A percentile compares a stretch with the other conserved stretches of the same genome.
These are phyloP conservation scores for Fusarium staphyleae DNA, from an alignment of 2,329 filamentous ascomycete species.

Conservation along the genomic window DNA sequence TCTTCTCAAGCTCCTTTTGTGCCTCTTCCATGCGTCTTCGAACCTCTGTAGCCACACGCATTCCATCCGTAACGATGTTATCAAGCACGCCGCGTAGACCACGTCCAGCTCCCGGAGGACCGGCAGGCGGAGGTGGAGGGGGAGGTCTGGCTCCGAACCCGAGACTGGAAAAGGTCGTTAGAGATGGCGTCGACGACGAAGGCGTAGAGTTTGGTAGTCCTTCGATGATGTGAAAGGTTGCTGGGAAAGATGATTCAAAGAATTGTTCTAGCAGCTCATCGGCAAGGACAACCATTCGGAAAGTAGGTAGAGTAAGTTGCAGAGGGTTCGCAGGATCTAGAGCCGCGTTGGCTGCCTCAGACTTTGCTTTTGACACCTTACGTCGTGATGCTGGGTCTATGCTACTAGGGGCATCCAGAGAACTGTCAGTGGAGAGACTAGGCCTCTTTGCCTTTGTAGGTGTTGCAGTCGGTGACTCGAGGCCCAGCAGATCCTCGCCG, in stretches of 20 bases:
- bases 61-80: conserved; percentile 96
- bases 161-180: conserved; percentile 85
- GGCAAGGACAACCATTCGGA: conserved; percentile 97
- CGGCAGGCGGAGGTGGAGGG: conserved; percentile 47
- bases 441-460: conserved; percentile 53
- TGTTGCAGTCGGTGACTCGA: conserved; percentile 57
- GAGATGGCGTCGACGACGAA: conserved; percentile 60
- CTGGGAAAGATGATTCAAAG: conserved; percentile 94
- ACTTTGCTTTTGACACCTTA: conserved; percentile 68
- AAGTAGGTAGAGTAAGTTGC: conserved; percentile 95
- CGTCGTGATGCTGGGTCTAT: conserved; percentile 38
- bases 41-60: conserved; percentile 94
- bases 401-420: conserved; percentile 19
- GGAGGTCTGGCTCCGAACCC: conserved; percentile 58
- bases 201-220: conserved; percentile 51
- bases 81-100: conserved; percentile 92
- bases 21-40: conserved; percentile 93
- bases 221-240: conserved; percentile 88
- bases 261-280: conserved; percentile 96
- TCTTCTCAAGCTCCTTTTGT: conserved; percentile 87
- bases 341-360: conserved; percentile 84
- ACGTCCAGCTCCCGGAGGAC: conserved; percentile 62
- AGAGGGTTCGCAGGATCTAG: conserved; percentile 92
- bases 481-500: conserved; percentile 66
- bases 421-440: conserved; percentile 50